Evolutionary conservation across 208 protist species (phyloP), one percentile per base, ranked within the genome.

Genomic region (Leishmania gerbilli): DNA sequence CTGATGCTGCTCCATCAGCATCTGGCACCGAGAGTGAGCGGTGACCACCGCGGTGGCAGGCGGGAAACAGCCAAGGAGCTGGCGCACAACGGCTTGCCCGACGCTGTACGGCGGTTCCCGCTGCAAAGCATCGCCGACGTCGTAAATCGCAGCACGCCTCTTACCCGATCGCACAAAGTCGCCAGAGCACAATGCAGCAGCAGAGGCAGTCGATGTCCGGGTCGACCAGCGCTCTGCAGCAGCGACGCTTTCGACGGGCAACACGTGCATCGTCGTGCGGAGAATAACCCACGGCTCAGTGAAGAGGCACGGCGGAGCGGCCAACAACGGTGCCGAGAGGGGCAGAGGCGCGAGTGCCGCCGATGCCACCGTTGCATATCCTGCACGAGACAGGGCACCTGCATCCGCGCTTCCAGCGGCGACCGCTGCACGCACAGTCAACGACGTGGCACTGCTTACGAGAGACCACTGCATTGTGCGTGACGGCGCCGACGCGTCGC

Each of bases 221-320:
- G 49, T 62, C 31, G n/a, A 17, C 27, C 34, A 34, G n/a, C 17
- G n/a, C 27, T 47, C 27, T 56, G 47, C 40, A 45, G 13, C 76
- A 13, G 62, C 62, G 2, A 17, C 65, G 15, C 27, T 45, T 7
- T 47, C 65, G 5, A 77, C 45, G 1, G 80, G 68, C 8, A 84
- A 58, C 3, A 64, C 1, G n/a, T 84, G 76, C 64, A 58, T 71
- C 47, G 80, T 80, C 1, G 80, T 84, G 45, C 69, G 75, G 53
- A 84, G 80, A 71, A 84, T 21, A 37, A 71, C 40, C 80, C 76
- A 84, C 19, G 75, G 65, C 19, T 79, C 75, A 3, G 24, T 31
- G 56, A 84, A 76, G 31, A 84, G 80, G 6, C 53, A 64, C 55
- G 72, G 76, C 45, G 80, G 60, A n/a, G 75, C 65, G 2, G 67